Conservation (phyloP, 208 protist species). For the Leishmania turanica region DNA sequence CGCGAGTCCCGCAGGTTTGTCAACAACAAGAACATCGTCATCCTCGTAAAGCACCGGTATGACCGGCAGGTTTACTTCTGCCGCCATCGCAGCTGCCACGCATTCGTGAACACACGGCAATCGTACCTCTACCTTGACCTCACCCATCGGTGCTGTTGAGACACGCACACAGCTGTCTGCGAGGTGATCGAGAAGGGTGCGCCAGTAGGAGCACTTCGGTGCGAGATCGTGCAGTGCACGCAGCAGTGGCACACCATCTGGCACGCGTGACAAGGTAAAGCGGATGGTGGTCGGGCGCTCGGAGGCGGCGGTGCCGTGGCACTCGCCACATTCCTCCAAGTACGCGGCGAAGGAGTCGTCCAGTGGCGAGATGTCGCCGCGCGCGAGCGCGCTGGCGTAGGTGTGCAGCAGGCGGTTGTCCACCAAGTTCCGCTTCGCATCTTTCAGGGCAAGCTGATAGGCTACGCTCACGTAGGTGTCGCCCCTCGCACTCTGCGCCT, state of each 20-base stretch:
- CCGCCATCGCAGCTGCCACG: slow-evolving; percentile 33
- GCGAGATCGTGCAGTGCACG: slow-evolving; percentile 51
- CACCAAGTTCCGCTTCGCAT: slow-evolving; percentile 62
- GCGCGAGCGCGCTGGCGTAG: slow-evolving; percentile 57
- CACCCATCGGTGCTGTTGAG: slow-evolving; percentile 34
- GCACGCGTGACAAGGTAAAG: slow-evolving; percentile 49
- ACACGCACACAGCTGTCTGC: slow-evolving; percentile 23
- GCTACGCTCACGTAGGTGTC: slow-evolving; percentile 5
- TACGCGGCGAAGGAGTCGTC: slow-evolving; percentile 67
- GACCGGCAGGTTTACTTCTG: background rate
- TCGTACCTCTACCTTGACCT: slow-evolving; percentile 55
- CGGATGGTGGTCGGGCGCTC: slow-evolving; percentile 42
- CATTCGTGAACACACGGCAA: slow-evolving; percentile 70
- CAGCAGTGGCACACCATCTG: slow-evolving; percentile 17
- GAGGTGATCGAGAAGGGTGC: slow-evolving; percentile 47
- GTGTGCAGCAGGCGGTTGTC: slow-evolving; percentile 63
- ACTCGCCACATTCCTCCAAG: slow-evolving; percentile 87
- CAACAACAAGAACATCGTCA: slow-evolving; percentile 64
- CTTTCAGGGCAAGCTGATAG: slow-evolving; percentile 51
- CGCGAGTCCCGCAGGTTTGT: slow-evolving; percentile 76
- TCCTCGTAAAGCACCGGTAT: slow-evolving; percentile 73
- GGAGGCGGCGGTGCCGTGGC: slow-evolving; percentile 29
- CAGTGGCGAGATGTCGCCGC: slow-evolving; percentile 42
- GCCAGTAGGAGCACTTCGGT: slow-evolving; percentile 75
- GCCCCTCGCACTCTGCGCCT: background rate